Base-by-base conservation (phyloP, 306 rosid species). In the Medicago lupulina region DNA sequence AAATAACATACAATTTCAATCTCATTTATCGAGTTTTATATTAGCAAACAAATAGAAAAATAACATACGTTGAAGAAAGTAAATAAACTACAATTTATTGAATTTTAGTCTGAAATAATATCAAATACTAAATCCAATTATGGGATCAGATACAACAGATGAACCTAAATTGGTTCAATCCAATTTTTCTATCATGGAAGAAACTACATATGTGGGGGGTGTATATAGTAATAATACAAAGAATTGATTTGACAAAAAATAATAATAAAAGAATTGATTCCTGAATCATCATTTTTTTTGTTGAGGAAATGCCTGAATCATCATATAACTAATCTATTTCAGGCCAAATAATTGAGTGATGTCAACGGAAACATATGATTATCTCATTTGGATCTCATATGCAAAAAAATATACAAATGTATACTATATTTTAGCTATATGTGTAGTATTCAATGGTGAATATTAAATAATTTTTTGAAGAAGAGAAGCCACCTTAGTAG, bases 341-440 rank as follows among this genome's bases (percentile, higher is more conserved):
- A 80, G 83, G 83, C 85, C 47, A 68, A 75, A 38, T 13, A 80
- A 63, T 58, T 69, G 73, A 57, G 81, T 49, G 73, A 54, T 74
- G 70, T 82, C 67, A 70, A 51, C 39, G 51, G 80, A 28, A 71
- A 12, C 58, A 54, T 55, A 62, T 53, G 83, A 49, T 44, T 72
- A 47, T 79, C 49, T 79, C 11, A 25, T 49, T 58, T 19, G 5
- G 46, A 76, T 36, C 75, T 79, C 80, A 67, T 66, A 65, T 12
- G 3, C 76, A 40, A 36, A 23, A 31, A 23, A 66, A 74, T 57
- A 36, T 81, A 79, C 16, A 34, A 74, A 78, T 66, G 61, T 49
- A 13, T 14, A 53, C 4, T 21, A 58, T 70, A 17, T 21, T 41
- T 18, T 69, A 31, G 63, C 50, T 70, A 28, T 34, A 4, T 2